phyloP scores from a whole-genome alignment of 2,329 filamentous ascomycete species.

The Apiospora sp. region DNA sequence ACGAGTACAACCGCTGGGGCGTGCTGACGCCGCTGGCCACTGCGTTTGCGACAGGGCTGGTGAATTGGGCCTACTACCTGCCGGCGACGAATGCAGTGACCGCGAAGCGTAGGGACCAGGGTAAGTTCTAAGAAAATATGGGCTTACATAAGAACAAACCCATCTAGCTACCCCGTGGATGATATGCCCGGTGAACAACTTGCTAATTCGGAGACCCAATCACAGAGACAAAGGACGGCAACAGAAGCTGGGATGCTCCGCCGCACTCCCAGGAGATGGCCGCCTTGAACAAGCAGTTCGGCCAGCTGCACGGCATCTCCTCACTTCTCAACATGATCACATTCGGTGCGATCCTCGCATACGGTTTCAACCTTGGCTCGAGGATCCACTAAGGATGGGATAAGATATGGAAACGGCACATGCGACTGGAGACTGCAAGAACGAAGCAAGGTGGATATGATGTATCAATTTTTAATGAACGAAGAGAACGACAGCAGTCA shows the following conservation, averaged over 20 bases:
- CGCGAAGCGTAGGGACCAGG: slow-evolving; percentile 79
- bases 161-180: background rate
- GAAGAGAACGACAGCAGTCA: background rate
- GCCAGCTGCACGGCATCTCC: slow-evolving; percentile 80
- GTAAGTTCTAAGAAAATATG: slow-evolving; percentile 54
- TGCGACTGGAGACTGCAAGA: background rate
- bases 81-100: slow-evolving; percentile 80
- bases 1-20: slow-evolving; percentile 65
- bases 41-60: slow-evolving; percentile 73
- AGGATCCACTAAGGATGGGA: slow-evolving; percentile 56
- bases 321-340: slow-evolving; percentile 79
- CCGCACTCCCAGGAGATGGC: slow-evolving; percentile 89
- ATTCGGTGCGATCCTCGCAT: slow-evolving; percentile 74
- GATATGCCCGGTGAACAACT: background rate
- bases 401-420: background rate
- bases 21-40: slow-evolving; percentile 74
- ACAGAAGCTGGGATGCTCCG: slow-evolving; percentile 80
- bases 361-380: slow-evolving; percentile 78
- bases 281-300: slow-evolving; percentile 80
- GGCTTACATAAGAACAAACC: background rate
- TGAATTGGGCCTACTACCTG: slow-evolving; percentile 76
- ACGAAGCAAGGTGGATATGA: background rate
- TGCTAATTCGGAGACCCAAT: background rate
- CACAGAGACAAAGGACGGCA: slow-evolving; percentile 84
- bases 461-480: slow-evolving; percentile 1